Base-by-base conservation (phyloP, 2,329 filamentous ascomycete genomes). In the Didymella arachidicola region DNA sequence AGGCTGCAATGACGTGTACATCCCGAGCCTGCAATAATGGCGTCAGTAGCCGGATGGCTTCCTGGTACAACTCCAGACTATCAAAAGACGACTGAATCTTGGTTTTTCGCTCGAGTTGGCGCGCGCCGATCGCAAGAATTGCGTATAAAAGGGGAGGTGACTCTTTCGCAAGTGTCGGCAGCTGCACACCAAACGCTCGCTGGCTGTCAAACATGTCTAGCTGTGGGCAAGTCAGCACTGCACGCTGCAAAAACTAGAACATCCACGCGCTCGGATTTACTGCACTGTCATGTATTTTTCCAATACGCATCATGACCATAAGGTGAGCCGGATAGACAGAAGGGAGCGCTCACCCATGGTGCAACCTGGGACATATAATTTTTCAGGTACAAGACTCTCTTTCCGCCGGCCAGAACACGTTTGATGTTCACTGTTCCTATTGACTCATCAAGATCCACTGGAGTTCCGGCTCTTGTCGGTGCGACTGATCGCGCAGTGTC, bases 121-220 rank as follows among this genome's bases (percentile, higher is more conserved):
- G 79, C 0, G 82, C 82, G 1, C 81, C 84, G 4, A 85, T 73
- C 2, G 83, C 82, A 1, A 84, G 73, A 39, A 84, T 82, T 1
- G 82, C 78, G 64, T 80, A 83, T 4, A 79, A 74, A 0, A 85
- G 72, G 47, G 83, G 79, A 1, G 77, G 73, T 2, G 80, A 76
- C 5, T 76, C 69, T 27, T 78, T 77, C 1, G 81, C 79, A 66
- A 84, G 78, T 18, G 78, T 77, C 0, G 83, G 81, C 4, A 84
- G 73, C 5, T 79, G 78, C 7, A 80, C 78, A 19, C 80, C 79
- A 60, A 84, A 85, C 27, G 82, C 78, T 1, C 78, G 74, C 46
- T 81, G 73, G 29, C 77, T 76, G 62, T 85, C 83, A 50, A 85
- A 84, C 72, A 83, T 85, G 57, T 85, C 83, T 1, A 84, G 78